These are phyloP conservation scores for Glomus cerebriforme DNA, from an alignment of 192 early-diverging fungal genomes.

Conservation along the genomic window DNA sequence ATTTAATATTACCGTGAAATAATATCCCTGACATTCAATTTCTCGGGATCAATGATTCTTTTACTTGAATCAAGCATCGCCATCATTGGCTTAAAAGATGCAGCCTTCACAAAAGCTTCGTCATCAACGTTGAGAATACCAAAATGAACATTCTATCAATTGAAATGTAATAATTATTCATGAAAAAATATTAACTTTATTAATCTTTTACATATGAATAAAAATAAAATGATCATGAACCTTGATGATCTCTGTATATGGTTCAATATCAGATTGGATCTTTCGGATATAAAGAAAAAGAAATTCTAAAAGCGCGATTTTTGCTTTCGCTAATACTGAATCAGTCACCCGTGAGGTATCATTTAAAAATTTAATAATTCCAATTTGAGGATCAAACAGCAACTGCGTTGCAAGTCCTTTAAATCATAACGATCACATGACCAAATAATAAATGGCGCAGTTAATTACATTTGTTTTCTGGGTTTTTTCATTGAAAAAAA, in stretches of 20 bases:
- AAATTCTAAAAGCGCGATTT: conserved; percentile 49
- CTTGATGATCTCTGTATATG: conserved; percentile 45
- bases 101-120: conserved; percentile 36
- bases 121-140: conserved; percentile 39
- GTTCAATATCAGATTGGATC: conserved; percentile 34
- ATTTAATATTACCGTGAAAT: conserved; percentile 33
- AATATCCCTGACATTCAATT: conserved; percentile 35
- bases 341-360: conserved; percentile 33
- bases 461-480: background rate
- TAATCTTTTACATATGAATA: background rate
- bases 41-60: conserved; percentile 37
- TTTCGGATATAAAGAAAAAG: conserved; percentile 44
- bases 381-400: conserved; percentile 45
- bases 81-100: conserved; percentile 44
- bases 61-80: conserved; percentile 37
- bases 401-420: conserved; percentile 50
- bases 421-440: too few species aligned
- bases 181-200: too few species aligned
- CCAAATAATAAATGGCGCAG: background rate
- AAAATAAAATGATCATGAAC: conserved; percentile 14
- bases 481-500: background rate
- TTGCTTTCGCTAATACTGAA: conserved; percentile 33
- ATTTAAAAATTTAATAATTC: conserved; percentile 47
- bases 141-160: conserved; percentile 34
- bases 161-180: background rate